These are phyloP conservation scores for Phalaenopsis hybrid DNA, from an alignment of 116 monocot species.

Conservation along the genomic window DNA sequence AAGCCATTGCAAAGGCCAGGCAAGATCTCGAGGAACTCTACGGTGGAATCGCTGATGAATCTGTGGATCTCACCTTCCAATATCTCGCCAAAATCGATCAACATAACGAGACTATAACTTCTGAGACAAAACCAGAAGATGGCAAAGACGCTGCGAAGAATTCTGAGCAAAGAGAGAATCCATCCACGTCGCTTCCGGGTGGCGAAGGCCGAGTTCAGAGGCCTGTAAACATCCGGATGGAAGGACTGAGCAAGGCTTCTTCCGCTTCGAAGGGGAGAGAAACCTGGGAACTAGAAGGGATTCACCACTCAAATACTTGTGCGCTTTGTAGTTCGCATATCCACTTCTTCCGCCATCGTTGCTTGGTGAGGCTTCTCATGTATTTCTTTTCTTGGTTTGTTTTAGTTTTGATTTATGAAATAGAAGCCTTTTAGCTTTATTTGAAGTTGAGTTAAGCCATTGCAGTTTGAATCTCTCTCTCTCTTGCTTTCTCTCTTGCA, in stretches of 20 bases:
- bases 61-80: slow-evolving; percentile 38
- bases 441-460: too few relatives aligned
- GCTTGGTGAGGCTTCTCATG: slow-evolving; percentile 22
- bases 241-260: neutral
- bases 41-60: slow-evolving; percentile 32
- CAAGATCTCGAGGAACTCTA: slow-evolving; percentile 37
- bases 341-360: slow-evolving; percentile 33
- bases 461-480: too few relatives aligned
- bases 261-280: slow-evolving; percentile 8
- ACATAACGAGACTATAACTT: slow-evolving; percentile 1
- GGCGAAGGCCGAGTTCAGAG: neutral
- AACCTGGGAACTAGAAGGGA: slow-evolving; percentile 20
- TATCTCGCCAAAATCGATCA: slow-evolving; percentile 19
- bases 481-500: too few relatives aligned
- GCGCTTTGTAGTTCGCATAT: slow-evolving; percentile 28
- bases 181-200: neutral
- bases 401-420: too few relatives aligned
- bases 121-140: too few relatives aligned
- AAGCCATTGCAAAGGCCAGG: slow-evolving; percentile 18
- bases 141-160: neutral
- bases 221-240: neutral
- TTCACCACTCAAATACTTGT: slow-evolving; percentile 49
- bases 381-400: too few relatives aligned
- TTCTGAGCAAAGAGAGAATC: too few relatives aligned
- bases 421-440: too few relatives aligned